Conservation (phyloP, 768 basidiomycete genomes). For the Mrakia frigida region DNA sequence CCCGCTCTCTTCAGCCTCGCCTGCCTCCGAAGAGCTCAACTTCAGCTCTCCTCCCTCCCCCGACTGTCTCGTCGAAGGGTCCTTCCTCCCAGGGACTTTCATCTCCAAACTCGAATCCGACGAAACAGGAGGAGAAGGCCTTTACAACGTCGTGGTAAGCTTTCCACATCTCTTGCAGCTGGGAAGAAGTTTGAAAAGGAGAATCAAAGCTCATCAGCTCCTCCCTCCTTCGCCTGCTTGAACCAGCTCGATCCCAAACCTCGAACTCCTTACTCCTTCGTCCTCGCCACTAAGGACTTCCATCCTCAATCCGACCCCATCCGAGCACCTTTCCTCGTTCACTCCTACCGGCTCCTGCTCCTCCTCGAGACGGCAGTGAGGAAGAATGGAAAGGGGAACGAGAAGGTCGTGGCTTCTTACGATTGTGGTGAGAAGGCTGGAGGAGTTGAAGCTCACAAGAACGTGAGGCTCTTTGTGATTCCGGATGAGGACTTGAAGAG, state of each 20-base stretch:
- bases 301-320: constrained; percentile 9
- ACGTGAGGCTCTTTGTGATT: not conserved
- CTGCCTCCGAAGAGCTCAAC: not conserved
- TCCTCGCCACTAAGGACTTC: constrained; percentile 13
- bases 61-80: not conserved
- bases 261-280: constrained; percentile 4
- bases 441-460: not conserved
- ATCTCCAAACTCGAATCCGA: constrained; percentile 9
- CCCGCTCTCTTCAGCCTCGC: not conserved
- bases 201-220: not conserved
- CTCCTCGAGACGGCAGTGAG: not conserved
- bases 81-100: not conserved
- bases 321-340: constrained; percentile 18
- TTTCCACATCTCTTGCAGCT: not conserved
- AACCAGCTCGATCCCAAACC: not conserved
- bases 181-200: too few relatives aligned
- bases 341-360: not conserved
- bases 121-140: not conserved
- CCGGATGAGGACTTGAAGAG: not conserved
- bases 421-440: constrained; percentile 5
- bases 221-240: not conserved
- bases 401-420: not conserved
- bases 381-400: not conserved
- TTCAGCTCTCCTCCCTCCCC: not conserved
- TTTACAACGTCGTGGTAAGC: constrained; percentile 14